A percentile compares a stretch with the other conserved stretches of the same genome.
phyloP scores from a whole-genome alignment of 805 yeast species.

The Debaryomyces tyrocola region DNA sequence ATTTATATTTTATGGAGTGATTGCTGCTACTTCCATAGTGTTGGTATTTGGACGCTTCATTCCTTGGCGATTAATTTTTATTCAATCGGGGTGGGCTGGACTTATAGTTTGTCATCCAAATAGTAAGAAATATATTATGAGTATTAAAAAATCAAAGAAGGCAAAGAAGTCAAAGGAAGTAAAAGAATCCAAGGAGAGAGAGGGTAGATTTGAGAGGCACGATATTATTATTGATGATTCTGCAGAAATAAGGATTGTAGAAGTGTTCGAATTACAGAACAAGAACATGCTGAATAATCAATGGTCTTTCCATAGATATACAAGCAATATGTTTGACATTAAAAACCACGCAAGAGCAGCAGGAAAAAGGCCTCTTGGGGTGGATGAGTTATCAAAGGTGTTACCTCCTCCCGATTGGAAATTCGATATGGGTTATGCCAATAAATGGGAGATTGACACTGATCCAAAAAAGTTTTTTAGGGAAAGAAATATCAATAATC shows the following conservation, averaged over 20 bases:
- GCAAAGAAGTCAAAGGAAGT: slow-evolving; percentile 6
- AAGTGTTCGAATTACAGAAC: slow-evolving; percentile 73
- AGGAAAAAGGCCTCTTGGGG: slow-evolving; percentile 66
- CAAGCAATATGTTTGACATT: slow-evolving; percentile 55
- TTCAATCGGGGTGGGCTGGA: slow-evolving; percentile 56
- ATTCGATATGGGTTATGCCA: slow-evolving; percentile 52
- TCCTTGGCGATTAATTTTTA: slow-evolving; percentile 65
- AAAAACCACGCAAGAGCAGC: slow-evolving; percentile 39
- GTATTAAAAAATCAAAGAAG: slow-evolving; percentile 9
- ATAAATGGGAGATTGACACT: slow-evolving; percentile 65
- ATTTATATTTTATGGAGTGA: slow-evolving; percentile 44
- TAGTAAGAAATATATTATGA: slow-evolving; percentile 30
- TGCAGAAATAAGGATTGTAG: slow-evolving; percentile 62
- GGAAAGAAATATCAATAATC: slow-evolving; percentile 38
- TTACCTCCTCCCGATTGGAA: slow-evolving; percentile 74
- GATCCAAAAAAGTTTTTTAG: slow-evolving; percentile 53
- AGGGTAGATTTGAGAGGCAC: slow-evolving; percentile 31
- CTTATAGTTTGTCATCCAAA: slow-evolving; percentile 63
- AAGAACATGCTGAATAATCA: slow-evolving; percentile 58
- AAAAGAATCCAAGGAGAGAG: slow-evolving; percentile 4
- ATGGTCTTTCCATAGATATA: slow-evolving; percentile 63
- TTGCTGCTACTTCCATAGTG: slow-evolving; percentile 34
- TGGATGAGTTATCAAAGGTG: slow-evolving; percentile 51
- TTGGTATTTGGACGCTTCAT: slow-evolving; percentile 50
- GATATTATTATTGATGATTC: slow-evolving; percentile 71